Percentiles rank a stretch among this genome's conserved stretches.
Conservation (phyloP, 176 grass and related monocot genomes). For the bread wheat (Triticum aestivum) region IWGSC_CS_RefSeq_v2.1 NC_057802.1:450614086-450614585, state of each 20-base stretch:
- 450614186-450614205: neutral
- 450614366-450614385: slow-evolving; percentile 8
- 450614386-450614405: neutral
- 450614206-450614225: neutral
- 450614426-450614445: neutral
- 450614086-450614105: no score
- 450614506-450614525: neutral
- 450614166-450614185: neutral
- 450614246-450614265: neutral
- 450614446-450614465: slow-evolving; percentile 7
- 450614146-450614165: neutral
- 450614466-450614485: neutral
- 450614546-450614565: neutral
- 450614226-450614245: neutral
- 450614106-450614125: no score
- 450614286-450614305: neutral
- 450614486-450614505: slow-evolving; percentile 38
- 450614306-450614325: neutral
- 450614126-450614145: no score
- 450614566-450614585: neutral
- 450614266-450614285: neutral
- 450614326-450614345: neutral
- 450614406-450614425: slow-evolving; percentile 10
- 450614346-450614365: neutral
- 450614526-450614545: neutral